Base-by-base conservation (phyloP, 208 protist species). In the Acanthamoeba triangularis region DNA sequence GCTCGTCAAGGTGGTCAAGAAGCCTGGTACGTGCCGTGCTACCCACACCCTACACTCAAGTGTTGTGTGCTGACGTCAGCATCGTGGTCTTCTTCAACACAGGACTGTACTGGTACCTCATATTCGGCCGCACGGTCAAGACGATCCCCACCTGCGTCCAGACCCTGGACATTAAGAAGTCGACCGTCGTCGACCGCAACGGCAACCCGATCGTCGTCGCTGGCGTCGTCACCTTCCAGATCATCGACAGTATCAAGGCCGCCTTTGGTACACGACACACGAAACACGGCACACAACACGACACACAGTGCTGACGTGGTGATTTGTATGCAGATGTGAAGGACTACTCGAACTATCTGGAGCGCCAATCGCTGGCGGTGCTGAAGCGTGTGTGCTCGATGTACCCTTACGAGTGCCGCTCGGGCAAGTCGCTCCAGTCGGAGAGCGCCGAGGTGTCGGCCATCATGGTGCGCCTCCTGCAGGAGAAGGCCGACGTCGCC, bases 171-270 rank as follows among this genome's bases (percentile, higher is more conserved):
- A 90, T 90, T 52, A 90, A 90, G 30, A 90, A 69, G 84, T 72
- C 54, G 2, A 90, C 84, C 33, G 84, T 90, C 3, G 54, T 90
- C 13, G 84, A 90, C 54, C 84, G 59, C 28, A 90, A 90, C 30
- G 84, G 84, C 84, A 90, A 90, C 84, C 84, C 84, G 28, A 90
- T 90, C 54, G 84, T 90, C 33, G 84, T 90, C n/a, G 84, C 54
- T n/a, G 52, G 84, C 54, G 59, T 90, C 2, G 84, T 90, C 59
- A 90, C 84, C 54, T 90, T 72, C 84, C 84, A 90, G 84, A 67
- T 90, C 44, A 67, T 69, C 59, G 84, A 90, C 84, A 90, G 54
- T 30, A 47, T 90, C 59, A 90, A 90, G 59, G 84, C 84, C 35
- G 84, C 52, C 23, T 90, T 90, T 23, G 84, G 80, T 90, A 90